Base-by-base conservation (phyloP, 2,329 filamentous ascomycete species). In the Chrysoporthe austroafricana region DNA sequence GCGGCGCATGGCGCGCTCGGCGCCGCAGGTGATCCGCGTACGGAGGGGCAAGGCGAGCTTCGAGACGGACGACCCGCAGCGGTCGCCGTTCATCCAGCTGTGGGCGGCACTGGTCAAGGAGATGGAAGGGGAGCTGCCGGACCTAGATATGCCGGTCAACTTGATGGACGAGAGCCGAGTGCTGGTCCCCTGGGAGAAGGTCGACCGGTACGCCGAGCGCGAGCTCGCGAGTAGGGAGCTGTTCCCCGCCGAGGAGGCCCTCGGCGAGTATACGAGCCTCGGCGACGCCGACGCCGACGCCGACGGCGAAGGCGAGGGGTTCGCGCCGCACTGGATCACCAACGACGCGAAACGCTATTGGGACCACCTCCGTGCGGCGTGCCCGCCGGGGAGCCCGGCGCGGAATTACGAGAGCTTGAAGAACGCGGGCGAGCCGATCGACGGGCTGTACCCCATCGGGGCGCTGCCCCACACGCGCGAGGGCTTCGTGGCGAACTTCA, bases 111-210 rank as follows among this genome's bases (percentile, higher is more conserved):
- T 88, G 14, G 82, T 89, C 32, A 71, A 74, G 3, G 84, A 85
- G 67, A 85, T 88, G 48, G 82, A 84, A 36, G 74, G 81, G 16
- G 78, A 83, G 62, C 74, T 91, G 32, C 88, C 88, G 4, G 88
- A 91, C 70, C 85, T 91, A 74, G 88, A 90, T 74, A 89, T 90
- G 79, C 84, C 88, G 6, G 86, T 90, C 78, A 90, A 91, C 73
- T 81, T 83, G 62, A 82, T 88, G 77, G 88, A 90, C 74, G 87
- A 91, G 74, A 84, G 88, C 39, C 81, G 88, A 32, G 75, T 91
- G 26, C 77, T 90, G 42, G 86, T 88, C 2, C 83, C 86, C 14
- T 87, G 83, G 77, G 83, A 90, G 65, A 79, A 84, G 18, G 82
- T 90, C 66, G 79, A 84, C 32, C 77, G 78, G 32, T 78, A 86